A percentile compares a stretch with the other conserved stretches of the same genome.
phyloP scores from a whole-genome alignment of 169 alveolate genomes.

The Babesia ovata region DNA sequence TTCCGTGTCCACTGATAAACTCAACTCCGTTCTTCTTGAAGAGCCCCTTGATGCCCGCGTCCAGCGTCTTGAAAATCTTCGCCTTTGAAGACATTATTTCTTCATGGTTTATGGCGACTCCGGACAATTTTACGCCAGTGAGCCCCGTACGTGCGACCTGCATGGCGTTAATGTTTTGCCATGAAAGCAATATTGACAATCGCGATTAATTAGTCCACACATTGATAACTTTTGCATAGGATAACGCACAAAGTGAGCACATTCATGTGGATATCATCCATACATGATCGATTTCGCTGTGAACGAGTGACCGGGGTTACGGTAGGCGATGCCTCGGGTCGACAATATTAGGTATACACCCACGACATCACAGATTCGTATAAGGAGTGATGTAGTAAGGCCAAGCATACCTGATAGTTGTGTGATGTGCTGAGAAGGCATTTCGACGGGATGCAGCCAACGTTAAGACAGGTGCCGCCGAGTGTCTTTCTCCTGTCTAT shows the following conservation, averaged over 20 bases:
- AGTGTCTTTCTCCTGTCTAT: conserved; percentile 92
- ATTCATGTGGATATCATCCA: no score
- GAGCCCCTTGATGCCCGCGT: conserved; percentile 90
- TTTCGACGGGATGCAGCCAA: conserved; percentile 98
- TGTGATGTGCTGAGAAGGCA: conserved; percentile 92
- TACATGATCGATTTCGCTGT: no score
- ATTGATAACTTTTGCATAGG: no score
- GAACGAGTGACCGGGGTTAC: neutral
- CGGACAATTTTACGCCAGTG: conserved; percentile 66
- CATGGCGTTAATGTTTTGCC: neutral
- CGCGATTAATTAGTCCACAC: no score
- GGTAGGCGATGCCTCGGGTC: neutral
- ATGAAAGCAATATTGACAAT: no score
- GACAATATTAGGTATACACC: neutral
- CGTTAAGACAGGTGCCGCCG: conserved; percentile 99
- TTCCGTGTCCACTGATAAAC: conserved; percentile 70
- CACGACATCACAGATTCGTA: neutral
- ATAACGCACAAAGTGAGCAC: no score
- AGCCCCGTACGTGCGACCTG: conserved; percentile 44
- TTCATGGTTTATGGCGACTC: conserved; percentile 79
- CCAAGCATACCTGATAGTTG: conserved; percentile 78
- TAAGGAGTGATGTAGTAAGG: neutral
- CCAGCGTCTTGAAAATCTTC: conserved; percentile 84
- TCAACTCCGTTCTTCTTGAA: conserved; percentile 92
- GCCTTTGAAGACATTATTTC: conserved; percentile 82